phyloP scores from a whole-genome alignment of 2,329 filamentous ascomycete genomes.

The Sporothrix brasiliensis region DNA sequence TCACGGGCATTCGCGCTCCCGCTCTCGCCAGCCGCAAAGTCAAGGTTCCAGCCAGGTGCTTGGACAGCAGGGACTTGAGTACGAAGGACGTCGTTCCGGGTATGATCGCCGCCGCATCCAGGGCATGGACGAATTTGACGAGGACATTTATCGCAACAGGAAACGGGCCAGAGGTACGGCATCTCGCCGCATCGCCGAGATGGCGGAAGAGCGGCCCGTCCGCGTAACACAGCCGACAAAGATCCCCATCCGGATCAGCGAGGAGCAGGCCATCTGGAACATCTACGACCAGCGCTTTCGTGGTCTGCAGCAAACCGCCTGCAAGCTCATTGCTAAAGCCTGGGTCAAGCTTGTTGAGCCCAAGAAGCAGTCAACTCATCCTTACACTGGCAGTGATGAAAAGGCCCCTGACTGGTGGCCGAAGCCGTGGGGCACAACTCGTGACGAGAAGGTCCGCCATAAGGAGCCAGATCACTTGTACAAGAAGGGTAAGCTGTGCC shows the following conservation, averaged over 20 bases:
- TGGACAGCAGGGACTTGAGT: slow-evolving; percentile 30
- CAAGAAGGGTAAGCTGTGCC: slow-evolving; percentile 58
- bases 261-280: slow-evolving; percentile 57
- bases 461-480: slow-evolving; percentile 74
- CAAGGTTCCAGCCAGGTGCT: slow-evolving; percentile 24
- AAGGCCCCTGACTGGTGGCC: slow-evolving; percentile 71
- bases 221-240: slow-evolving; percentile 45
- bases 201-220: slow-evolving; percentile 47
- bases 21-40: slow-evolving; percentile 24
- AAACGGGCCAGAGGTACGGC: slow-evolving; percentile 44
- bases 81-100: slow-evolving; percentile 37
- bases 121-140: slow-evolving; percentile 38
- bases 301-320: slow-evolving; percentile 69
- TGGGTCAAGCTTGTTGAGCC: slow-evolving; percentile 77
- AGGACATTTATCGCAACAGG: slow-evolving; percentile 43
- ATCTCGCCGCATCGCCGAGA: slow-evolving; percentile 45
- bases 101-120: slow-evolving; percentile 40
- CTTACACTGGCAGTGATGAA: slow-evolving; percentile 67
- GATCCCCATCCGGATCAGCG: slow-evolving; percentile 55
- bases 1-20: slow-evolving; percentile 21
- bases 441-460: slow-evolving; percentile 62
- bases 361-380: slow-evolving; percentile 74
- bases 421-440: slow-evolving; percentile 54
- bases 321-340: slow-evolving; percentile 72
- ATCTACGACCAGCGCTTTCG: slow-evolving; percentile 66